Conservation (phyloP, 108 stramenopile genomes). For the Epithemia pelagica region DNA sequence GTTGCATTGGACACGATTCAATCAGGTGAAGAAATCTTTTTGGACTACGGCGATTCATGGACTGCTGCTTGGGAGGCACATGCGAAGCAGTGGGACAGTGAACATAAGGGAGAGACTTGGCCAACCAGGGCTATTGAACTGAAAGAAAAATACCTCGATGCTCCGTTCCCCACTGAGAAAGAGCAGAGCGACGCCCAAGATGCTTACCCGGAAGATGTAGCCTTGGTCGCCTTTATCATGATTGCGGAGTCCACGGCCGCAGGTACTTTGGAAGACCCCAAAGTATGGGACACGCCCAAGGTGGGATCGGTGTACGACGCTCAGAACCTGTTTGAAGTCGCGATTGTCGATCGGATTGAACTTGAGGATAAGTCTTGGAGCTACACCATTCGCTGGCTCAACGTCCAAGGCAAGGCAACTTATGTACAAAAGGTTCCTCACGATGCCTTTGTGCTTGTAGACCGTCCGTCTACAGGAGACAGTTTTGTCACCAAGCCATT, state of each 20-base stretch:
- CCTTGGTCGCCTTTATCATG: slow-evolving; percentile 32
- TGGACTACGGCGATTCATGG: slow-evolving; percentile 80
- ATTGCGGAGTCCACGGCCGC: slow-evolving; percentile 21
- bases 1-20: slow-evolving; percentile 62
- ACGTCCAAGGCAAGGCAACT: slow-evolving; percentile 8
- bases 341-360: background rate
- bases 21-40: slow-evolving; percentile 50
- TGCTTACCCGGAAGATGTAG: slow-evolving; percentile 34
- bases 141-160: slow-evolving; percentile 22
- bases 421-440: slow-evolving; percentile 57
- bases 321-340: slow-evolving; percentile 22
- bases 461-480: slow-evolving; percentile 36
- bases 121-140: slow-evolving; percentile 31
- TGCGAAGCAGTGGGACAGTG: slow-evolving; percentile 22
- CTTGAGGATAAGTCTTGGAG: background rate
- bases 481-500: slow-evolving; percentile 28
- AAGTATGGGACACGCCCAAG: background rate
- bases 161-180: slow-evolving; percentile 18
- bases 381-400: slow-evolving; percentile 21
- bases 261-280: background rate
- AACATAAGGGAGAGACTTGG: slow-evolving; percentile 34
- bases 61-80: slow-evolving; percentile 63
- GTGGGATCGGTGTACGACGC: background rate
- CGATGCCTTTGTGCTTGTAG: slow-evolving; percentile 54
- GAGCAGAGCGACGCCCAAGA: no score